These are phyloP conservation scores for Backusella circina DNA, from an alignment of 192 early-diverging fungal genomes.

Conservation along the genomic window DNA sequence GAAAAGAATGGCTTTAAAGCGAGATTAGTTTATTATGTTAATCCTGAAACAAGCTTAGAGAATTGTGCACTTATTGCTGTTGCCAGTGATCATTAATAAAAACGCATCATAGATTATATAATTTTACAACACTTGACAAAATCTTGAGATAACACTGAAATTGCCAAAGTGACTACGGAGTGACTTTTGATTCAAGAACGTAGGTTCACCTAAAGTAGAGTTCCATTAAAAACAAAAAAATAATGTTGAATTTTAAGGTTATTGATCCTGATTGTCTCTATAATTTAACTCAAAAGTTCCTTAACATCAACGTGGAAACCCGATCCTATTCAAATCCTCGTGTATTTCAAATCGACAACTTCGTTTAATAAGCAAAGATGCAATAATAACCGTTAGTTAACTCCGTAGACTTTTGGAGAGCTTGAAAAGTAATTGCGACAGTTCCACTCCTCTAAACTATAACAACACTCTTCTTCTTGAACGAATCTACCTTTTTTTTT, in stretches of 20 bases:
- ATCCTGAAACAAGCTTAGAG: conserved; percentile 59
- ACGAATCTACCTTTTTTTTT: background rate
- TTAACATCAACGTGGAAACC: background rate
- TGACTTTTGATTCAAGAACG: too few relatives aligned
- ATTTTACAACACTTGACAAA: background rate
- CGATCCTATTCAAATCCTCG: background rate
- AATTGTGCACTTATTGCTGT: conserved; percentile 70
- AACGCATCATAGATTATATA: background rate
- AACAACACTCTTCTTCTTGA: background rate
- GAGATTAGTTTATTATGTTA: conserved; percentile 74
- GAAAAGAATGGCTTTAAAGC: conserved; percentile 55
- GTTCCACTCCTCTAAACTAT: background rate
- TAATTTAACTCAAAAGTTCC: background rate
- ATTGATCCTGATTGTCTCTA: background rate
- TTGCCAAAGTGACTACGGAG: background rate
- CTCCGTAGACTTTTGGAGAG: background rate
- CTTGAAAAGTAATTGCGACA: background rate
- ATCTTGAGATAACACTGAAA: too few relatives aligned
- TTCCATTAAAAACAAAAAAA: too few relatives aligned
- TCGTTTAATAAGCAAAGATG: background rate
- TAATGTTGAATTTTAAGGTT: background rate
- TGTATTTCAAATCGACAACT: background rate
- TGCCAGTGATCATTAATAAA: conserved; percentile 8
- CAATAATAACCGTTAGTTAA: background rate
- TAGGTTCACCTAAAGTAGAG: background rate